Percentiles rank a stretch among this genome's conserved stretches.
Evolutionary conservation across 495 filamentous ascomycete species (phyloP).

Genomic region (Clohesyomyces aquaticus): DNA sequence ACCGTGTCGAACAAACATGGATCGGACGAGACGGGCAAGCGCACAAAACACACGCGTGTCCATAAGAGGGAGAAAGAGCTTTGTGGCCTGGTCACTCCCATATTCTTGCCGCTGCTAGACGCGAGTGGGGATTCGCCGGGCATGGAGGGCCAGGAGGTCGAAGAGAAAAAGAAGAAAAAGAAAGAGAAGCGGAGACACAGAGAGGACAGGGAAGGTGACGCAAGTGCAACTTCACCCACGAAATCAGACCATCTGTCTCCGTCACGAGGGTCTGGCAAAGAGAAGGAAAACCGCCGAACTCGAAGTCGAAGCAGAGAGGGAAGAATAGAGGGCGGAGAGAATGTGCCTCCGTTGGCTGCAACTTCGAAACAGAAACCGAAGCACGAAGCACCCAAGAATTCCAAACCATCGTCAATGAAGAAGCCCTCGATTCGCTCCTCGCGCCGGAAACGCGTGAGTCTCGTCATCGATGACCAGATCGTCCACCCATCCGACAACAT

Average conservation of each 20-base stretch:
- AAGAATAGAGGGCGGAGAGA: constrained; percentile 12
- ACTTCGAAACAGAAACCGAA: not conserved
- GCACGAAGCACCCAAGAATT: constrained; percentile 14
- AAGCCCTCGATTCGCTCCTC: constrained; percentile 39
- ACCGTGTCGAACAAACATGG: constrained; percentile 15
- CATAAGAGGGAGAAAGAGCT: constrained; percentile 40
- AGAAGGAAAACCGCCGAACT: constrained; percentile 9
- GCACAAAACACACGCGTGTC: constrained; percentile 34
- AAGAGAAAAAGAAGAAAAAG: constrained; percentile 13
- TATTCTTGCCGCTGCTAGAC: constrained; percentile 36
- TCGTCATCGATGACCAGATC: constrained; percentile 41
- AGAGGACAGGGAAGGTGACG: constrained; percentile 11
- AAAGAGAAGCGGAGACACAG: constrained; percentile 6
- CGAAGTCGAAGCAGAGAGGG: constrained; percentile 15
- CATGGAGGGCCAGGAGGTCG: constrained; percentile 2
- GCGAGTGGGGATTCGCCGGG: constrained; percentile 10
- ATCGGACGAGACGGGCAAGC: constrained; percentile 25
- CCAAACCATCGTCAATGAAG: constrained; percentile 22
- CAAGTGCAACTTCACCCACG: not conserved
- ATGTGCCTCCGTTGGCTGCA: not conserved
- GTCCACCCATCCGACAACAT: constrained; percentile 33
- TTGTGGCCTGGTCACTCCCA: constrained; percentile 35
- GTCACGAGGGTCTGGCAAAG: constrained; percentile 24
- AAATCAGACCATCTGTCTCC: constrained; percentile 14
- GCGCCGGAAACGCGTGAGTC: constrained; percentile 38